A percentile compares a stretch with the other conserved stretches of the same genome.
phyloP scores from a whole-genome alignment of 192 early-diverging fungal genomes.

The Gamsiella multidivaricata region DNA sequence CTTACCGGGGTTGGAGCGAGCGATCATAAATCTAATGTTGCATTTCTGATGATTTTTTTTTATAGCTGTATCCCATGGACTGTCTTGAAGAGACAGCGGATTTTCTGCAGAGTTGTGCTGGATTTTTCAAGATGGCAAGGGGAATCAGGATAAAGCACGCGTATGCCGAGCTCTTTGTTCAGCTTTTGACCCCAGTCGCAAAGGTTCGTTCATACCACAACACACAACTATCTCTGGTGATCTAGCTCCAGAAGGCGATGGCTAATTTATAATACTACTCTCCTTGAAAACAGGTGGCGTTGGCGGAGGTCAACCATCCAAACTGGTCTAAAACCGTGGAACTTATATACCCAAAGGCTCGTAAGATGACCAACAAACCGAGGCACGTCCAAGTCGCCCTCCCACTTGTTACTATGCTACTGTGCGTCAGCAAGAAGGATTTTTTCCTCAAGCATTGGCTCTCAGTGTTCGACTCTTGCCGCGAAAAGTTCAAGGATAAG shows the following conservation, averaged over 20 bases:
- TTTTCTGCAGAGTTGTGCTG: slow-evolving; percentile 90
- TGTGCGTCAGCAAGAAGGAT: slow-evolving; percentile 91
- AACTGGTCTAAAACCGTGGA: slow-evolving; percentile 94
- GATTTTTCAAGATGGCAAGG: slow-evolving; percentile 87
- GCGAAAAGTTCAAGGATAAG: slow-evolving; percentile 81
- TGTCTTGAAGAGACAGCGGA: slow-evolving; percentile 94
- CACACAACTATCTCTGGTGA: too few species aligned
- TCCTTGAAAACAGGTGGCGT: slow-evolving; percentile 75
- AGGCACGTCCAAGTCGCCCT: slow-evolving; percentile 81
- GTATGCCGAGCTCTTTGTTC: slow-evolving; percentile 90
- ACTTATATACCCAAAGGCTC: slow-evolving; percentile 87
- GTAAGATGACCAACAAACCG: slow-evolving; percentile 91
- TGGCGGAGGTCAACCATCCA: slow-evolving; percentile 95
- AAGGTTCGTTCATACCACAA: slow-evolving; percentile 59
- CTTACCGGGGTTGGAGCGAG: not conserved
- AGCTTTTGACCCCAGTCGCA: slow-evolving; percentile 91
- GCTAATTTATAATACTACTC: too few species aligned
- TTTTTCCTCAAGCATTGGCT: slow-evolving; percentile 88
- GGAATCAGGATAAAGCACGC: slow-evolving; percentile 88
- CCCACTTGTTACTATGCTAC: slow-evolving; percentile 86
- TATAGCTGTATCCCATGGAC: slow-evolving; percentile 90
- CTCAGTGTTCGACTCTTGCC: slow-evolving; percentile 73
- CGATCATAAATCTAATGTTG: not conserved
- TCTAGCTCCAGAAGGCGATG: too few species aligned
- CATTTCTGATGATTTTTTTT: not conserved